Evolutionary conservation across 2,329 filamentous ascomycete species (phyloP).

Genomic region (Hypoxylon sp.): DNA sequence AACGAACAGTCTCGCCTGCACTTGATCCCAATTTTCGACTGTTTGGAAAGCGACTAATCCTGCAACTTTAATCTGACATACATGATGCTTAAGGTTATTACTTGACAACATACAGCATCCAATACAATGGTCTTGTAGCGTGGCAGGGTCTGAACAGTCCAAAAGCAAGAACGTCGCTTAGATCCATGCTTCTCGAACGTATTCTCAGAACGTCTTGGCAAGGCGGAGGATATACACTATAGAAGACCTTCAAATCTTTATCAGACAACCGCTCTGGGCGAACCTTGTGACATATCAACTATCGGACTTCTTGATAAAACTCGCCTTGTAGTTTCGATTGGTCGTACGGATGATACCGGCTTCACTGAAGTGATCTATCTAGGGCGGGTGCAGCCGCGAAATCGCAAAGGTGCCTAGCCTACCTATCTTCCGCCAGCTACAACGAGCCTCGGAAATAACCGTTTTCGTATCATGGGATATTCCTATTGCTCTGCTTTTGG

Average conservation of each 20-base stretch:
- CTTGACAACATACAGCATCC: constrained; percentile 16
- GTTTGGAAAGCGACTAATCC: constrained; percentile 9
- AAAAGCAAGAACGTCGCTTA: background rate
- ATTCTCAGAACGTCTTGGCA: constrained; percentile 19
- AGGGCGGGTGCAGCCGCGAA: background rate
- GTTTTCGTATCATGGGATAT: background rate
- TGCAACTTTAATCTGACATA: constrained; percentile 44
- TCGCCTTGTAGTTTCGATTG: background rate
- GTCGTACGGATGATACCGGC: constrained; percentile 10
- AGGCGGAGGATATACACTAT: constrained; percentile 2
- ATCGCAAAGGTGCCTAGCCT: background rate
- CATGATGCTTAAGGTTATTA: constrained; percentile 48
- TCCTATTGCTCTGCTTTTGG: background rate
- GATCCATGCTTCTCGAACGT: constrained; percentile 14
- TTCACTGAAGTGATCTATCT: constrained; percentile 8
- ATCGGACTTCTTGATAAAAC: constrained; percentile 3
- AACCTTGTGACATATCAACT: constrained; percentile 14
- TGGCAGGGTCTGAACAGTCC: background rate
- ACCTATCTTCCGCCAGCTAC: background rate
- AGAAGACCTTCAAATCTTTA: background rate
- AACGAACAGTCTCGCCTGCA: constrained; percentile 10
- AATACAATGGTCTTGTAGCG: constrained; percentile 21
- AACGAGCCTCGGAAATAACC: constrained; percentile 11
- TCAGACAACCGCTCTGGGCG: background rate
- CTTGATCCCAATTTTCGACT: constrained; percentile 7